phyloP scores from a whole-genome alignment of 768 basidiomycete genomes.

The Cyathus striatus region DNA sequence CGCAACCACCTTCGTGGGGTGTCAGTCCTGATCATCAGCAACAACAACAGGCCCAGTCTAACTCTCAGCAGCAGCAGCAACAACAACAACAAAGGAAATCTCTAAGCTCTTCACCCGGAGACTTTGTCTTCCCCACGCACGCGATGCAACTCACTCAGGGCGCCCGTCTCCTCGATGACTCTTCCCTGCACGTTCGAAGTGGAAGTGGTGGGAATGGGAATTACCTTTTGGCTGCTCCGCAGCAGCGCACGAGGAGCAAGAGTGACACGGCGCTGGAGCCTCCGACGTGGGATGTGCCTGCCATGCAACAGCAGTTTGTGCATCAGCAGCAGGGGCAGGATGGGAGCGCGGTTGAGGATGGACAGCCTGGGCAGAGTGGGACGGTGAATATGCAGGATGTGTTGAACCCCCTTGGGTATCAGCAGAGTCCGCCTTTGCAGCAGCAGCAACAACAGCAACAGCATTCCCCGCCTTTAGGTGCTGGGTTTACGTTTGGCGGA shows the following conservation, averaged over 20 bases:
- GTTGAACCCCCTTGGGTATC: slow-evolving; percentile 19
- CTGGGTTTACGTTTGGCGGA: slow-evolving; percentile 1
- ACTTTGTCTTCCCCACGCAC: neutral
- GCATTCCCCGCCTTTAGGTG: neutral
- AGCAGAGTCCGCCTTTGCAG: too few species aligned
- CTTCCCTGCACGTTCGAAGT: too few species aligned
- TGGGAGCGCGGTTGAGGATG: too few species aligned
- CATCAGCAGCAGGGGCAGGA: too few species aligned
- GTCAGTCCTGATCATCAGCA: neutral
- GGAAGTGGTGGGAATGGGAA: neutral
- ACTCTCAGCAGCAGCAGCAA: neutral
- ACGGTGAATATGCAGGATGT: slow-evolving; percentile 36
- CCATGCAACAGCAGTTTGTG: too few species aligned
- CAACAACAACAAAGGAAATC: neutral
- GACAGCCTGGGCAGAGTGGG: slow-evolving; percentile 12
- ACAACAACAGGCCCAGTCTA: neutral
- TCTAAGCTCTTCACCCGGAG: neutral
- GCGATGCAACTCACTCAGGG: too few species aligned
- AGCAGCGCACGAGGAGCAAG: slow-evolving; percentile 44
- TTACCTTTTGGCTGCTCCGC: slow-evolving; percentile 2
- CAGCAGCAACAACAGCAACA: slow-evolving; percentile 10
- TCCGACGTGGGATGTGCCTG: slow-evolving; percentile 47
- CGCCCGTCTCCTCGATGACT: neutral
- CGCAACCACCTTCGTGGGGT: slow-evolving; percentile 1
- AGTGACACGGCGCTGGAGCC: slow-evolving; percentile 56